These are phyloP conservation scores for Paraphoma sp. DNA, from an alignment of 2,329 filamentous ascomycete genomes.

Conservation along the genomic window DNA sequence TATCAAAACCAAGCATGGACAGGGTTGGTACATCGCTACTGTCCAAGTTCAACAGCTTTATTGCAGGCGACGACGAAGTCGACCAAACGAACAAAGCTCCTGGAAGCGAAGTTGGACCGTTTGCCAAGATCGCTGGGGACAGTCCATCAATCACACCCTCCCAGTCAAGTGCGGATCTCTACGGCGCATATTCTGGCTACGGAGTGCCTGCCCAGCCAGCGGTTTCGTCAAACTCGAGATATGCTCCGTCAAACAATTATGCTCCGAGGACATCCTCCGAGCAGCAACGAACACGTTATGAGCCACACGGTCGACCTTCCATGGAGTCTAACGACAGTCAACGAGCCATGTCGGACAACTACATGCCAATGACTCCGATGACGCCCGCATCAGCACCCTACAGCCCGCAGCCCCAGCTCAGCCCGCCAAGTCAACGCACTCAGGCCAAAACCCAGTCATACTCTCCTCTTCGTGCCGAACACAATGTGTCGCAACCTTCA, in stretches of 20 bases:
- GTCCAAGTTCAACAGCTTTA: conserved; percentile 95
- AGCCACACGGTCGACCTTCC: conserved; percentile 49
- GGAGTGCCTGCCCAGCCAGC: conserved; percentile 34
- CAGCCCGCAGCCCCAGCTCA: conserved; percentile 40
- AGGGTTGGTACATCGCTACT: conserved; percentile 91
- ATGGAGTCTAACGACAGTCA: conserved; percentile 43
- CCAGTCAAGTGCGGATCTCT: conserved; percentile 74
- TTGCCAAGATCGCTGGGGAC: conserved; percentile 79
- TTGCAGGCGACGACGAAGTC: conserved; percentile 86
- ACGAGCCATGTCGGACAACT: conserved; percentile 38
- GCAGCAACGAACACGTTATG: conserved; percentile 57
- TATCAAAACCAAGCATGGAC: conserved; percentile 93
- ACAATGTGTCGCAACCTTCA: conserved; percentile 25
- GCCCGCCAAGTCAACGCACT: conserved; percentile 31
- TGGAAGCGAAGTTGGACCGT: conserved; percentile 71
- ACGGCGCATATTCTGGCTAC: conserved; percentile 70
- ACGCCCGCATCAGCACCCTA: conserved; percentile 33
- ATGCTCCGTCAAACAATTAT: conserved; percentile 49
- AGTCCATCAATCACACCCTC: conserved; percentile 61
- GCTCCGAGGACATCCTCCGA: conserved; percentile 60
- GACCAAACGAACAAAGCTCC: conserved; percentile 63
- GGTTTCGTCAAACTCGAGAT: conserved; percentile 44
- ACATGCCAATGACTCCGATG: conserved; percentile 35
- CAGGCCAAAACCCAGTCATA: conserved; percentile 40
- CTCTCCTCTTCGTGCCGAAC: conserved; percentile 39